Conservation (phyloP, 768 basidiomycete species). For the Lepiota brunneoincarnata region DNA sequence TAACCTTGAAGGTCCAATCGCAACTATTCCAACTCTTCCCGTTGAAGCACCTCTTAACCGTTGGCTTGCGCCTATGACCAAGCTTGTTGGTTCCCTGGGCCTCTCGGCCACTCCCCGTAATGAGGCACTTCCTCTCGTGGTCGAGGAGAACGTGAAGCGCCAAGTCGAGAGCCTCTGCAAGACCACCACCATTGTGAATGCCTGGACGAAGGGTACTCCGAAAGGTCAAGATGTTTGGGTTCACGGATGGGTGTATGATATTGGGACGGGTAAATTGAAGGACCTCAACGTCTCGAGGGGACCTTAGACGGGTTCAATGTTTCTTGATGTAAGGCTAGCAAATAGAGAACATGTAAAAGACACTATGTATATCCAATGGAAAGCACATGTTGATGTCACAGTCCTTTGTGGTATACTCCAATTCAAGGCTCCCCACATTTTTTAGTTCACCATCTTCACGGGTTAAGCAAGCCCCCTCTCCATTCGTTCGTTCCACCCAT, state of each 20-base stretch:
- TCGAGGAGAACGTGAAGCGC: constrained; percentile 58
- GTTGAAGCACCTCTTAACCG: constrained; percentile 52
- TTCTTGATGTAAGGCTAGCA: too few species aligned
- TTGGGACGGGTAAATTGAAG: constrained; percentile 53
- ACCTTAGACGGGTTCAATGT: too few species aligned
- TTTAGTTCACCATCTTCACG: too few species aligned
- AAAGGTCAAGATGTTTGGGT: constrained; percentile 49
- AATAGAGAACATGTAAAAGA: too few species aligned
- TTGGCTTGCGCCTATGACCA: constrained; percentile 71
- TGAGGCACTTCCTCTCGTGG: constrained; percentile 42
- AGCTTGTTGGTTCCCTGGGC: constrained; percentile 45
- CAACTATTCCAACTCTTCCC: constrained; percentile 32
- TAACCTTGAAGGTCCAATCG: constrained; percentile 25
- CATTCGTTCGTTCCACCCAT: neutral
- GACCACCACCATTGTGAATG: constrained; percentile 40
- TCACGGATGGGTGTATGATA: constrained; percentile 74
- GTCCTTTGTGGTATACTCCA: neutral
- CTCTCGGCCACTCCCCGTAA: constrained; percentile 32
- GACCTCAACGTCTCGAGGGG: constrained; percentile 52
- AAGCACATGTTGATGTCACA: constrained; percentile 1
- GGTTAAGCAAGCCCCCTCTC: too few species aligned
- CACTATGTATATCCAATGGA: too few species aligned
- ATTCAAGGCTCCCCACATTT: too few species aligned
- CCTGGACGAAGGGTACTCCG: constrained; percentile 42
- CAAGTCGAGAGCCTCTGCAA: constrained; percentile 53